phyloP scores from a whole-genome alignment of 2,329 filamentous ascomycete species.

The Penicillium verrucosum region DNA sequence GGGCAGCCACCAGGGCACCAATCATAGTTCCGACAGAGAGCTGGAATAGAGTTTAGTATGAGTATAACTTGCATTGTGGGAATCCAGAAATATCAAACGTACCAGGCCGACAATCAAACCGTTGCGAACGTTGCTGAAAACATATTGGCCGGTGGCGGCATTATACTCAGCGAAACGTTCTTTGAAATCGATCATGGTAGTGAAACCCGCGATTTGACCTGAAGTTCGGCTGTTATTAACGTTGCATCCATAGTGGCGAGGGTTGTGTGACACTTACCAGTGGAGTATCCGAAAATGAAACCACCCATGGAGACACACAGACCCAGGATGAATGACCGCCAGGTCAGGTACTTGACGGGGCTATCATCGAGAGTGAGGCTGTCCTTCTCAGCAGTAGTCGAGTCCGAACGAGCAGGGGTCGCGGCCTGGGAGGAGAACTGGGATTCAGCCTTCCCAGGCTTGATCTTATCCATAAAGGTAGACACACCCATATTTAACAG shows the following conservation, averaged over 20 bases:
- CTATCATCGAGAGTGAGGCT: constrained; percentile 38
- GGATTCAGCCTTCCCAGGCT: constrained; percentile 27
- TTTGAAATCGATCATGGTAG: constrained; percentile 48
- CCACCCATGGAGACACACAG: constrained; percentile 49
- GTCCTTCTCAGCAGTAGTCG: constrained; percentile 32
- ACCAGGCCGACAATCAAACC: constrained; percentile 47
- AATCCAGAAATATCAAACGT: constrained; percentile 13
- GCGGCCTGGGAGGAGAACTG: constrained; percentile 34
- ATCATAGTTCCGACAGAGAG: constrained; percentile 46
- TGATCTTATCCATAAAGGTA: constrained; percentile 30
- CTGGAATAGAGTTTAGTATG: constrained; percentile 24
- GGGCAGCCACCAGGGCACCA: constrained; percentile 43
- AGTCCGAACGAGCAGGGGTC: constrained; percentile 34
- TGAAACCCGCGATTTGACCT: constrained; percentile 47
- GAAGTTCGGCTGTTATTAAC: constrained; percentile 8
- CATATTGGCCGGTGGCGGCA: constrained; percentile 30
- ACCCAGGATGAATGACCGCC: constrained; percentile 44
- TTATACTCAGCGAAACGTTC: constrained; percentile 39
- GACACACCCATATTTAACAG: constrained; percentile 29
- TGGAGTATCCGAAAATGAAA: constrained; percentile 48
- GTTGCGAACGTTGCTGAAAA: constrained; percentile 45
- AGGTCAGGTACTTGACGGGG: constrained; percentile 44
- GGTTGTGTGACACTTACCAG: constrained; percentile 29
- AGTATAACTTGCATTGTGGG: not conserved
- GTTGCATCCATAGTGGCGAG: not conserved